These are phyloP conservation scores for Diplodia seriata DNA, from an alignment of 2,329 filamentous ascomycete genomes.

Conservation along the genomic window DNA sequence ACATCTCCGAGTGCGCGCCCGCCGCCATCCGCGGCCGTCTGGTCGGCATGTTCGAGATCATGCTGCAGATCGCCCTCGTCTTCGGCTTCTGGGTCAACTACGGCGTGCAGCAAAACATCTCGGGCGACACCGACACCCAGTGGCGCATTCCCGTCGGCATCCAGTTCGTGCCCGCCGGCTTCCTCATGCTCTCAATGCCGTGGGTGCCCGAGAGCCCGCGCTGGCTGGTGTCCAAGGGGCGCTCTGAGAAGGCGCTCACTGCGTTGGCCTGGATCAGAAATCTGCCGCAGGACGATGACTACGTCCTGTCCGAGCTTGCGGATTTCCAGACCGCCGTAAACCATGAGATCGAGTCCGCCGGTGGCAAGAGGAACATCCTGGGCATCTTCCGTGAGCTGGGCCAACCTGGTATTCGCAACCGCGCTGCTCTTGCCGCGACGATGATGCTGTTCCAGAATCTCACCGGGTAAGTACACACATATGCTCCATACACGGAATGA, in stretches of 20 bases:
- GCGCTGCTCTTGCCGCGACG: conserved; percentile 68
- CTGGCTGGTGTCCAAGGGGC: conserved; percentile 70
- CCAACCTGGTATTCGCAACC: conserved; percentile 60
- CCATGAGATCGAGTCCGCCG: conserved; percentile 64
- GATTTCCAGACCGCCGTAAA: conserved; percentile 50
- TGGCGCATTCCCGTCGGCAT: conserved; percentile 64
- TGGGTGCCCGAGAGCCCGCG: conserved; percentile 71
- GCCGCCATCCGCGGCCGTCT: conserved; percentile 65
- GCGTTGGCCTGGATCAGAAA: conserved; percentile 65
- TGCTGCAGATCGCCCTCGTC: conserved; percentile 54
- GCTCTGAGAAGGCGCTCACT: conserved; percentile 68
- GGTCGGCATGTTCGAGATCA: conserved; percentile 58
- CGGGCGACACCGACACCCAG: conserved; percentile 7
- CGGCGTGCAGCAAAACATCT: conserved; percentile 60
- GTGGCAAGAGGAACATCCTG: conserved; percentile 50
- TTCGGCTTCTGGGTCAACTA: conserved; percentile 64
- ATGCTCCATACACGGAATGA: too few species aligned
- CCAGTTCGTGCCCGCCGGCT: conserved; percentile 68
- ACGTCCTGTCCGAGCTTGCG: conserved; percentile 46
- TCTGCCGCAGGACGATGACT: conserved; percentile 50
- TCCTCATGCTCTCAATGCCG: conserved; percentile 67
- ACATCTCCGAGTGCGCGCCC: conserved; percentile 67
- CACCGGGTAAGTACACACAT: conserved; percentile 57
- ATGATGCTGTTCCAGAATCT: conserved; percentile 74
- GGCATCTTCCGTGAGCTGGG: conserved; percentile 49